Evolutionary conservation across 306 rosid species (phyloP).

Genomic region (Betula pendula): DNA sequence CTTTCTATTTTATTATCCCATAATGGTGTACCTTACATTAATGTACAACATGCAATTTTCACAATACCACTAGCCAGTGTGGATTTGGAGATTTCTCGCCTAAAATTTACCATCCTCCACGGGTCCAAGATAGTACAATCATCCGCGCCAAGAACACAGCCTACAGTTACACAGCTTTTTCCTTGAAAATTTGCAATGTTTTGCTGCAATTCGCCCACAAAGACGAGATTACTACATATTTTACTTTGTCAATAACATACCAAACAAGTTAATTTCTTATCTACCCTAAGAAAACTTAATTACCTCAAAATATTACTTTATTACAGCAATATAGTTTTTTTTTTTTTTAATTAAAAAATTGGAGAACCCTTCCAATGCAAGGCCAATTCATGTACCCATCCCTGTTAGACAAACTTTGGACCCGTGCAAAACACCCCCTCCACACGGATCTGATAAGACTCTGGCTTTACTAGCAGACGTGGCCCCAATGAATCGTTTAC

Average conservation of each 20-base stretch:
- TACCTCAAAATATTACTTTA: background rate
- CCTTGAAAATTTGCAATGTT: constrained; percentile 14
- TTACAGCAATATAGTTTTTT: background rate
- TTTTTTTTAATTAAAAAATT: too few species aligned
- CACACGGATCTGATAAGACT: too few species aligned
- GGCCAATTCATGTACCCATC: too few species aligned
- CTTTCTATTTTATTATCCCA: constrained; percentile 17
- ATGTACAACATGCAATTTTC: constrained; percentile 28
- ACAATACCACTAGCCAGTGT: constrained; percentile 7
- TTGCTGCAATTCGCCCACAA: constrained; percentile 17
- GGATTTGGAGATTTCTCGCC: constrained; percentile 1
- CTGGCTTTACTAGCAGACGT: too few species aligned
- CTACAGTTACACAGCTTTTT: constrained; percentile 5
- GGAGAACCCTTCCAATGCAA: too few species aligned
- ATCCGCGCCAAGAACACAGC: constrained; percentile 16
- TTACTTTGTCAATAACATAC: background rate
- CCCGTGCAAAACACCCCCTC: too few species aligned
- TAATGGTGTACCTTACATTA: constrained; percentile 28
- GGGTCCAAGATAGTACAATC: background rate
- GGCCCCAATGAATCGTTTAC: too few species aligned
- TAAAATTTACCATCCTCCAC: background rate
- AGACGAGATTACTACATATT: constrained; percentile 17
- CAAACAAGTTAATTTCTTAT: background rate
- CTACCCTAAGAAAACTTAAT: background rate
- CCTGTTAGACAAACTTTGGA: too few species aligned